phyloP scores from a whole-genome alignment of 495 filamentous ascomycete species.

The Hypomontagnella monticulosa region DNA sequence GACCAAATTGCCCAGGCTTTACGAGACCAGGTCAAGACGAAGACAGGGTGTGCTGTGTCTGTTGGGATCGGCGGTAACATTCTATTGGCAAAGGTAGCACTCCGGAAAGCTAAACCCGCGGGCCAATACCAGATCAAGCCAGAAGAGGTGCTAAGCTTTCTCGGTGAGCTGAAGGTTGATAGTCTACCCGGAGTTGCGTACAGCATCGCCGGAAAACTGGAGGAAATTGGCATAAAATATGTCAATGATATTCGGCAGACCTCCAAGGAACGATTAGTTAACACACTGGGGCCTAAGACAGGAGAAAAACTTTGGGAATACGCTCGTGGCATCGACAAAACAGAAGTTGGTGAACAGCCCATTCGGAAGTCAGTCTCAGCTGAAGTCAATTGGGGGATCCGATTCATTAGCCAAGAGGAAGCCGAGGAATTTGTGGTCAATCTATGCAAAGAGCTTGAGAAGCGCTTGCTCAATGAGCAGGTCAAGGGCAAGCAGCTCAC shows the following conservation, averaged over 20 bases:
- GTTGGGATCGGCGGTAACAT: constrained; percentile 96
- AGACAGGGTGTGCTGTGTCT: constrained; percentile 86
- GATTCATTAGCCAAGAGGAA: constrained; percentile 88
- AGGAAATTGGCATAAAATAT: constrained; percentile 82
- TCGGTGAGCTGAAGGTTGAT: constrained; percentile 78
- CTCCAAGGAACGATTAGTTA: constrained; percentile 76
- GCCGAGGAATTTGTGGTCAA: constrained; percentile 89
- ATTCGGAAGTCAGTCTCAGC: constrained; percentile 91
- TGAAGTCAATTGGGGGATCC: constrained; percentile 97
- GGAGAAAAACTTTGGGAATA: constrained; percentile 93
- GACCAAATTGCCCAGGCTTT: constrained; percentile 75
- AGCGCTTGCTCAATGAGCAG: constrained; percentile 78
- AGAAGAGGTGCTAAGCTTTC: constrained; percentile 77
- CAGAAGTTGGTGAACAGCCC: constrained; percentile 84
- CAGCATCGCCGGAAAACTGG: constrained; percentile 82
- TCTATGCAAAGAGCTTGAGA: constrained; percentile 82
- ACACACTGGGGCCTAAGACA: constrained; percentile 85
- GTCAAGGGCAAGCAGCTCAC: constrained; percentile 89
- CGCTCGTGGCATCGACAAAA: constrained; percentile 84
- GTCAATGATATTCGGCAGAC: constrained; percentile 83
- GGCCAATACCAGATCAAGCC: constrained; percentile 84
- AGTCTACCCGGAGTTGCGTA: constrained; percentile 89
- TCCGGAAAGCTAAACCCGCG: constrained; percentile 93
- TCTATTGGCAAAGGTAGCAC: constrained; percentile 85
- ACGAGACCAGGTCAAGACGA: constrained; percentile 72